Percentiles rank a stretch among this genome's conserved stretches.
Conservation (phyloP, 257 asterid species). For the Solanum paucissectum region DNA sequence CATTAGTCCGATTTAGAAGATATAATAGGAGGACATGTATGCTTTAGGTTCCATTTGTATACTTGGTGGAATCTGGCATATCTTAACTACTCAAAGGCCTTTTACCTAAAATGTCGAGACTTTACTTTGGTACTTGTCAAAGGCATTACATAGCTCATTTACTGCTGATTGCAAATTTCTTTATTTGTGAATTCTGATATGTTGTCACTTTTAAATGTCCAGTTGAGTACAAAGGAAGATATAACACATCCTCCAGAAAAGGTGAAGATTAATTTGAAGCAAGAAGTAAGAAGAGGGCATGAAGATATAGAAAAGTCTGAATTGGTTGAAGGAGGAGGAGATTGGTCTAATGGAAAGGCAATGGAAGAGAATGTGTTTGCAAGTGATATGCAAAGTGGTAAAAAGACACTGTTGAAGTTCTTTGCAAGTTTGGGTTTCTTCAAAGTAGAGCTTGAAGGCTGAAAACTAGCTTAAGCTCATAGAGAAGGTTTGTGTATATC, state of each 20-base stretch:
- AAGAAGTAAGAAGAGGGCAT: not conserved
- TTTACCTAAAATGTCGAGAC: not conserved
- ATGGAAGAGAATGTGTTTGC: conserved; percentile 7
- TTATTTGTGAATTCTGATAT: not conserved
- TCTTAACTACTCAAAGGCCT: not conserved
- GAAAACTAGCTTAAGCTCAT: not conserved
- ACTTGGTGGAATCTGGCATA: not conserved
- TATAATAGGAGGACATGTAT: not conserved
- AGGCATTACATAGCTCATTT: not conserved
- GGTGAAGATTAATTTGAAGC: conserved; percentile 5
- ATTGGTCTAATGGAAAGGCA: not conserved
- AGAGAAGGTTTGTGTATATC: not conserved
- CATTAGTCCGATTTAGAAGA: not conserved
- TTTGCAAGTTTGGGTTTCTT: conserved; percentile 40
- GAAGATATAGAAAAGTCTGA: conserved; percentile 4
- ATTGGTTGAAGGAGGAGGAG: conserved; percentile 2
- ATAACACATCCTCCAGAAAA: conserved; percentile 1
- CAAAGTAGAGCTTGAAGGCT: not conserved
- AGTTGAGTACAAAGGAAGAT: conserved; percentile 17
- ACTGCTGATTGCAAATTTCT: not conserved
- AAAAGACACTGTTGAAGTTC: conserved; percentile 41
- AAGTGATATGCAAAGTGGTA: conserved; percentile 47
- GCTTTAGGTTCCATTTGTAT: not conserved
- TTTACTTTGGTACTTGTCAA: not conserved
- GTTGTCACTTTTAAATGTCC: not conserved